Base-by-base conservation (phyloP, 129 eudicot genomes). In the Artemisia annua region DNA sequence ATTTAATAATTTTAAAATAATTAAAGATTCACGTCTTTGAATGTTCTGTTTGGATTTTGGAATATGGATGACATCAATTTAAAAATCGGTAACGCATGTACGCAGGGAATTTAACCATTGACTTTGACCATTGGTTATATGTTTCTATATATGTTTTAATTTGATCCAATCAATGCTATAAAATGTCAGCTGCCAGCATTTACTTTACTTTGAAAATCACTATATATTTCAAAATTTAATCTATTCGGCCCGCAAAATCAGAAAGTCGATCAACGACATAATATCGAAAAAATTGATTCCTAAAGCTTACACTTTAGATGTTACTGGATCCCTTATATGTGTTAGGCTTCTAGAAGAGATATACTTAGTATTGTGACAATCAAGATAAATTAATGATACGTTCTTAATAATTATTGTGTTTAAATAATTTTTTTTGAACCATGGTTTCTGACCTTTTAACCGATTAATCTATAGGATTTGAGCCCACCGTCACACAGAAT, bases 131-230 rank as follows among this genome's bases (percentile, higher is more conserved):
- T 18, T 64, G 15, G 32, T 28, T 28, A 28, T 28, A 28, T 19
- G 26, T 53, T 69, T 69, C 54, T 53, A 2, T 69, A 14, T 50
- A 9, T n/a, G 24, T 17, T 20, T 11, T 10, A 11, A n/a, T 70
- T 10, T 32, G 64, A n/a, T 70, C 20, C 26, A 57, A 57, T 52
- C 12, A 24, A 57, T 17, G 63, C 63, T 54, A 39, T 32, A 32
- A 32, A 70, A 70, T 70, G 65, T 70, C 63, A n/a, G 28, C n/a
- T 54, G 65, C 55, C 74, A 3, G 28, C 48, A 11, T 18, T 19
- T 19, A 11, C 35, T 17, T 5, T 11, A 20, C 1, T 57, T 57
- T 57, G 63, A 57, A 11, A 19, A 17, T 3, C 20, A 7, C 9
- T 15, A n/a, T n/a, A 53, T 53, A 53, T 57, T 22, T 57, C 22